A percentile compares a stretch with the other conserved stretches of the same genome.
phyloP scores from a whole-genome alignment of 2,329 filamentous ascomycete species.

The Pseudogymnoascus sp. region DNA sequence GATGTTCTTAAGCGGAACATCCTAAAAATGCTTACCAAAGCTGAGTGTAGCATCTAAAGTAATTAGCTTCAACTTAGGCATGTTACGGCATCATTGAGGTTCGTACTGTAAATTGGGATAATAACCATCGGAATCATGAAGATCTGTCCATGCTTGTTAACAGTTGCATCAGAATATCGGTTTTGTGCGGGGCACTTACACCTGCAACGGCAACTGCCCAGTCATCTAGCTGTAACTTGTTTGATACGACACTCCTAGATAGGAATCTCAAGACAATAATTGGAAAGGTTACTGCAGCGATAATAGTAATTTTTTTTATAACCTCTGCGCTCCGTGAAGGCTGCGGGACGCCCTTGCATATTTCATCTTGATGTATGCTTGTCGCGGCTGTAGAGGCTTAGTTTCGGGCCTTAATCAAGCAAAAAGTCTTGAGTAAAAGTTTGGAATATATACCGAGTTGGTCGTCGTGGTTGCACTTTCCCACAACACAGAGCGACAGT shows the following conservation, averaged over 20 bases:
- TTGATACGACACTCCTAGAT: constrained; percentile 14
- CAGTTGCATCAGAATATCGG: background rate
- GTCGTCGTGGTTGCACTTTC: constrained; percentile 14
- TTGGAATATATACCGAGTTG: constrained; percentile 14
- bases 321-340: constrained; percentile 14
- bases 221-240: constrained; percentile 18
- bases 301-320: constrained; percentile 12
- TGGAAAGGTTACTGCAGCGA: constrained; percentile 14
- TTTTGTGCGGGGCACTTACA: constrained; percentile 11
- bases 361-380: constrained; percentile 12
- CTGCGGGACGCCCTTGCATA: constrained; percentile 15
- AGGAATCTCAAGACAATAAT: constrained; percentile 15
- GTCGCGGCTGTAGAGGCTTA: background rate
- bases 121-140: constrained; percentile 16
- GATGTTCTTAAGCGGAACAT: constrained; percentile 13
- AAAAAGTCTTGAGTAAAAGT: background rate
- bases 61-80: background rate
- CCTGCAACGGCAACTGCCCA: constrained; percentile 12
- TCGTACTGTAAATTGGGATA: constrained; percentile 16
- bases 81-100: background rate
- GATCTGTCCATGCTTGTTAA: constrained; percentile 11
- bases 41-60: constrained; percentile 13
- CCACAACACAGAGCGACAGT: constrained; percentile 11
- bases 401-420: background rate
- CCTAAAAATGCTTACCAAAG: constrained; percentile 18